Percentiles rank a stretch among this genome's conserved stretches.
These are phyloP conservation scores for Solanum medicagineum DNA, from an alignment of 257 asterid genomes.

Conservation along the genomic window DNA sequence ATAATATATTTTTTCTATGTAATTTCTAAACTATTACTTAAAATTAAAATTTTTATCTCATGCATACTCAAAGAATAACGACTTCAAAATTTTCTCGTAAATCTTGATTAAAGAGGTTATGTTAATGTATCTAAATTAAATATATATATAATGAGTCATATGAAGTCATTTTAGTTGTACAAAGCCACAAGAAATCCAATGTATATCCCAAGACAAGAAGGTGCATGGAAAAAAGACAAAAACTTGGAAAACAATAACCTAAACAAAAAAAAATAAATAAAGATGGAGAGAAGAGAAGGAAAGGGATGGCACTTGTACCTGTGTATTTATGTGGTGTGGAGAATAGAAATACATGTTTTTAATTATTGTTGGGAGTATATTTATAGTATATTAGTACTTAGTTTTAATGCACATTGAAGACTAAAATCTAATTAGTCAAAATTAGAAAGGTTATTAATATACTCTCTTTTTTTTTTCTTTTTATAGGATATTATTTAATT, in stretches of 20 bases:
- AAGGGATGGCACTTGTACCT: neutral
- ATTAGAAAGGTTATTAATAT: neutral
- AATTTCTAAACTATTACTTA: too few relatives aligned
- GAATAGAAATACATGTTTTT: neutral
- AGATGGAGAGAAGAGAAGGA: neutral
- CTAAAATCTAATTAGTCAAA: neutral
- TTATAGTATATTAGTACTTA: neutral
- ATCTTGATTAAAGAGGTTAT: neutral
- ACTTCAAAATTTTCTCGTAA: too few relatives aligned
- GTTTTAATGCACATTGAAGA: neutral
- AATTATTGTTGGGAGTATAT: neutral
- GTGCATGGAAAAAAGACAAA: neutral
- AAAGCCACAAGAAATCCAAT: neutral
- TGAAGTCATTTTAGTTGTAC: neutral
- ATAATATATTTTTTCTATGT: too few relatives aligned
- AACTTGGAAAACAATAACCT: neutral
- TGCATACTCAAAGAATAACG: too few relatives aligned
- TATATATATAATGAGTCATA: too few relatives aligned
- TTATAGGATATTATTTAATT: too few relatives aligned
- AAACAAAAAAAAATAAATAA: neutral
- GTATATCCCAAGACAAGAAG: neutral
- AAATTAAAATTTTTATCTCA: too few relatives aligned
- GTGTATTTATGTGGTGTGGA: neutral
- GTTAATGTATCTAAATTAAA: neutral
- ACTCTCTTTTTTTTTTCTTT: neutral